Conservation (phyloP, 2,329 filamentous ascomycete genomes). For the Xylariaceae sp. region DNA sequence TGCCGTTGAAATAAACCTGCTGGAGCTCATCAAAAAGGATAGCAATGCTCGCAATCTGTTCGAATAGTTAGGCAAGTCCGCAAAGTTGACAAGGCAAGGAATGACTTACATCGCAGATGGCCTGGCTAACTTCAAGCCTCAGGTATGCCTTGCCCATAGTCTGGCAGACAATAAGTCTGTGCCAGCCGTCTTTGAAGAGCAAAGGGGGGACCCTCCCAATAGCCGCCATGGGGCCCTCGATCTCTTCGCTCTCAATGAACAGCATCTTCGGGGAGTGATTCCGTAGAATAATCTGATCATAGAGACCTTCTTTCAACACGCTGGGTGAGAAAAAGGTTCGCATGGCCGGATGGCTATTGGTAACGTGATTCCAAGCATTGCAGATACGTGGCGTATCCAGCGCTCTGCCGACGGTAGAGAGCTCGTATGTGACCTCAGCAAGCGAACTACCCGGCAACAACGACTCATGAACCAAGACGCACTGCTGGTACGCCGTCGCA, state of each 20-base stretch:
- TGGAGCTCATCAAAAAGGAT: conserved; percentile 45
- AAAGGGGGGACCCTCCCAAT: conserved; percentile 41
- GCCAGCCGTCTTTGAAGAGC: conserved; percentile 35
- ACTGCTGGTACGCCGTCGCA: conserved; percentile 44
- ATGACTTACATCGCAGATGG: conserved; percentile 41
- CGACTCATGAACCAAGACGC: conserved; percentile 44
- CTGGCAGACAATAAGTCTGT: conserved; percentile 47
- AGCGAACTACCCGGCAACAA: conserved; percentile 39
- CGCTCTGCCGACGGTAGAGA: conserved; percentile 36
- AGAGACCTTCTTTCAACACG: conserved; percentile 43
- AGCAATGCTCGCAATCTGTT: conserved; percentile 38
- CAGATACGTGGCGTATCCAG: conserved; percentile 44
- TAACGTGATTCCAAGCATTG: conserved; percentile 46
- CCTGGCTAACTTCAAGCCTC: conserved; percentile 47
- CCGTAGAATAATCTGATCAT: conserved; percentile 46
- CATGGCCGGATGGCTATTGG: conserved; percentile 41
- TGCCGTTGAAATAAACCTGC: conserved; percentile 39
- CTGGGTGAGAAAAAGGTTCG: conserved; percentile 50
- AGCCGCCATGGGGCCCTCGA: conserved; percentile 36
- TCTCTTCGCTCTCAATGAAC: conserved; percentile 44
- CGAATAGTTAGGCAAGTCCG: conserved; percentile 1
- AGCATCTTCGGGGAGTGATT: conserved; percentile 47
- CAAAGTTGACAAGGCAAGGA: not conserved
- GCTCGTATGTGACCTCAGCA: conserved; percentile 44
- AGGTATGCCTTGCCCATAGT: conserved; percentile 40